These are phyloP conservation scores for Aurifilum marmelostoma DNA, from an alignment of 2,329 filamentous ascomycete genomes.

Conservation along the genomic window DNA sequence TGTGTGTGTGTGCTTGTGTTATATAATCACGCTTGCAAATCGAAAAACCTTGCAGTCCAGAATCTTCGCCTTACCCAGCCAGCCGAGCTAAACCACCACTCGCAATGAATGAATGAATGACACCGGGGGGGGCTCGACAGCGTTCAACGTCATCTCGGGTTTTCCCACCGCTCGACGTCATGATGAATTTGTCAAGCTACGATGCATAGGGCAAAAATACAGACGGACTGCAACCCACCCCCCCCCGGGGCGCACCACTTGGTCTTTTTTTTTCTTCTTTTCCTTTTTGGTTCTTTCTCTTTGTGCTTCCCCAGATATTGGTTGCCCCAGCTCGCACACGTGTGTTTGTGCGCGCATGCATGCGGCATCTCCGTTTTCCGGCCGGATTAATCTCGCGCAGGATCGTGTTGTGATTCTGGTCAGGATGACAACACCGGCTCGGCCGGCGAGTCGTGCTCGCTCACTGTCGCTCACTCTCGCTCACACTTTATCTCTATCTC, in stretches of 20 bases:
- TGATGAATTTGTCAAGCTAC: background rate
- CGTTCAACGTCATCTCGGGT: constrained; percentile 4
- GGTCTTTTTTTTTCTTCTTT: background rate
- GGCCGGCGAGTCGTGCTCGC: constrained; percentile 2
- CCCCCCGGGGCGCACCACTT: no score
- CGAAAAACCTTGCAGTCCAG: constrained; percentile 2
- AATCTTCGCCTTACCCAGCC: constrained; percentile 10
- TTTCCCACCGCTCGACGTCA: constrained; percentile 1
- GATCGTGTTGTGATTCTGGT: constrained; percentile 8
- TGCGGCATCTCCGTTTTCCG: background rate
- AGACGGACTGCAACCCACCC: background rate
- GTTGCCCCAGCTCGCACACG: background rate
- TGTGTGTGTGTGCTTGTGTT: background rate
- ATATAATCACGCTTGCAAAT: constrained; percentile 18
- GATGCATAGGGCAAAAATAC: background rate
- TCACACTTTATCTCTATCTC: background rate
- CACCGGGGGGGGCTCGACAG: no score
- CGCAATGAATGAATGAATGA: background rate
- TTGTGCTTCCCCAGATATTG: constrained; percentile 3
- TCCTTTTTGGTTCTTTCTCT: background rate
- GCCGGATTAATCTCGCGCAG: background rate
- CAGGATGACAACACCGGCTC: constrained; percentile 16
- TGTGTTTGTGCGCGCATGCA: background rate
- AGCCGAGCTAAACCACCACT: no score
- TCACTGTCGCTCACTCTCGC: no score